Percentiles rank a stretch among this genome's conserved stretches.
Evolutionary conservation across 768 basidiomycete genomes (phyloP).

Genomic region (Tulasnella sp.): DNA sequence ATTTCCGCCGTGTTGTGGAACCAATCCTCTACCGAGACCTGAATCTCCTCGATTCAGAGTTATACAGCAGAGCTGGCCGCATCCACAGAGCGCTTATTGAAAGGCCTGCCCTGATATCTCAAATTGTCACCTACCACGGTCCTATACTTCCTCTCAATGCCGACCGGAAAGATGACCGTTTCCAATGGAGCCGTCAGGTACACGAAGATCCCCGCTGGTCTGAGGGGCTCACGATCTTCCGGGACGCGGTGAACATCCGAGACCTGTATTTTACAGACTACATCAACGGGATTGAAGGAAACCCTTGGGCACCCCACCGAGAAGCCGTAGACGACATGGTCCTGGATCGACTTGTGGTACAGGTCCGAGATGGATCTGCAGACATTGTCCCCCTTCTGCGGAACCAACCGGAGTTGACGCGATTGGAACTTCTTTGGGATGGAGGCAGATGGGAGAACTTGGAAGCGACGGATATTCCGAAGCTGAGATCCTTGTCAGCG

Average conservation of each 20-base stretch:
- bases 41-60: background rate
- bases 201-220: no score
- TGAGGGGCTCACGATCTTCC: background rate
- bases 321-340: background rate
- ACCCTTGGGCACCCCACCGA: background rate
- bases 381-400: background rate
- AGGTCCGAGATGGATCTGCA: background rate
- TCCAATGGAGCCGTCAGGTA: no score
- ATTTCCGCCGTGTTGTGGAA: background rate
- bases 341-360: background rate
- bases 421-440: background rate
- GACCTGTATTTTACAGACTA: background rate
- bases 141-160: background rate
- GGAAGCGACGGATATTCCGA: background rate
- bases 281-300: background rate
- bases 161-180: background rate
- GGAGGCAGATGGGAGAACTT: background rate
- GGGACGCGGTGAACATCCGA: background rate
- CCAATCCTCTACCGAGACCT: background rate
- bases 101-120: background rate
- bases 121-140: background rate
- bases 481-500: background rate
- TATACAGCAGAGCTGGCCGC: background rate
- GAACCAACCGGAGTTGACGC: background rate
- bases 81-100: background rate